Evolutionary conservation across 2,329 filamentous ascomycete genomes (phyloP).

Genomic region (Ophiocordyceps camponoti-leonardi): DNA sequence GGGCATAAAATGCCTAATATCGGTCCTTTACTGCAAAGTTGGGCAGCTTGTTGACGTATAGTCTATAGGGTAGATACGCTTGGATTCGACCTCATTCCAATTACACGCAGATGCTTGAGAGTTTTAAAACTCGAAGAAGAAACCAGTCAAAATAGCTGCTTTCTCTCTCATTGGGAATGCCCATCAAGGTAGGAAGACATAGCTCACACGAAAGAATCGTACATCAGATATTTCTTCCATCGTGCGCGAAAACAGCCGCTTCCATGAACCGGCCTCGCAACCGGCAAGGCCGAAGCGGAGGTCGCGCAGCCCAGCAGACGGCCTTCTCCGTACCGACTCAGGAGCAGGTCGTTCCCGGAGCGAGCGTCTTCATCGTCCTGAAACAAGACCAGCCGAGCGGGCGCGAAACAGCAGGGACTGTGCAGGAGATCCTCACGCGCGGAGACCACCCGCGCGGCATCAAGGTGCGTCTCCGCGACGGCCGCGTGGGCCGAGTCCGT

Average conservation of each 20-base stretch:
- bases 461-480: slow-evolving; percentile 58
- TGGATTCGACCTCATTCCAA: not conserved
- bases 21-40: not conserved
- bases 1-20: not conserved
- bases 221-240: not conserved
- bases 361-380: slow-evolving; percentile 52
- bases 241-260: not conserved
- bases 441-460: slow-evolving; percentile 64
- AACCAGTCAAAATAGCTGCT: not conserved
- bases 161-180: not conserved
- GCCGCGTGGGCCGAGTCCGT: slow-evolving; percentile 59
- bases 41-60: not conserved
- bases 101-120: not conserved
- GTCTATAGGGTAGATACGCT: not conserved
- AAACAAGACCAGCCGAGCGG: slow-evolving; percentile 65
- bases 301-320: slow-evolving; percentile 11
- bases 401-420: slow-evolving; percentile 47
- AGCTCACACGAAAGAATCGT: not conserved
- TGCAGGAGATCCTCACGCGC: slow-evolving; percentile 51
- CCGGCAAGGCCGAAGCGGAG: slow-evolving; percentile 9
- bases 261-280: slow-evolving; percentile 17
- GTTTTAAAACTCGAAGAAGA: not conserved
- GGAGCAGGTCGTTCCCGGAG: slow-evolving; percentile 40
- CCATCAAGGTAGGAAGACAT: not conserved
- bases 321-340: slow-evolving; percentile 26